phyloP scores from a whole-genome alignment of 495 filamentous ascomycete genomes.

The Penicillium daleae region DNA sequence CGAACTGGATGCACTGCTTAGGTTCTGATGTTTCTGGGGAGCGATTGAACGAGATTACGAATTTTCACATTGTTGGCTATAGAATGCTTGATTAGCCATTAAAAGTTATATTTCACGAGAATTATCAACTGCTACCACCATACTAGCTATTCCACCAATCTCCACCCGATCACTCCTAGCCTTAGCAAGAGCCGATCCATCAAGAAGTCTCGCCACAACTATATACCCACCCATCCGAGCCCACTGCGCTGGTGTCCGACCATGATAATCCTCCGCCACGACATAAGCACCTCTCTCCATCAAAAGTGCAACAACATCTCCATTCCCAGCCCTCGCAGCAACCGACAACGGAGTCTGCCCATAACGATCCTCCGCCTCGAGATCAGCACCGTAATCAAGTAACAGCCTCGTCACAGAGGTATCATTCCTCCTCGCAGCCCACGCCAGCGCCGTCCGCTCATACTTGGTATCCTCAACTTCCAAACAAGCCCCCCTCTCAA shows the following conservation, averaged over 20 bases:
- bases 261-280: neutral
- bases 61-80: neutral
- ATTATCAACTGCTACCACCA: neutral
- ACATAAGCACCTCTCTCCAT: neutral
- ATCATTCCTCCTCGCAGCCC: neutral
- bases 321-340: neutral
- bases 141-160: neutral
- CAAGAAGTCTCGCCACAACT: neutral
- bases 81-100: neutral
- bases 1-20: slow-evolving; percentile 11
- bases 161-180: neutral
- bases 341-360: neutral
- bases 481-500: neutral
- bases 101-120: neutral
- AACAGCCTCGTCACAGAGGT: neutral
- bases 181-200: neutral
- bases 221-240: neutral
- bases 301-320: neutral
- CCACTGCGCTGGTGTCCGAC: neutral
- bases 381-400: neutral
- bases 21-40: neutral
- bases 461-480: neutral
- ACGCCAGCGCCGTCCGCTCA: neutral
- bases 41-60: neutral
- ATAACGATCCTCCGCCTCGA: neutral